Base-by-base conservation (phyloP, 108 stramenopile genomes). In the Fistulifera solaris region DNA sequence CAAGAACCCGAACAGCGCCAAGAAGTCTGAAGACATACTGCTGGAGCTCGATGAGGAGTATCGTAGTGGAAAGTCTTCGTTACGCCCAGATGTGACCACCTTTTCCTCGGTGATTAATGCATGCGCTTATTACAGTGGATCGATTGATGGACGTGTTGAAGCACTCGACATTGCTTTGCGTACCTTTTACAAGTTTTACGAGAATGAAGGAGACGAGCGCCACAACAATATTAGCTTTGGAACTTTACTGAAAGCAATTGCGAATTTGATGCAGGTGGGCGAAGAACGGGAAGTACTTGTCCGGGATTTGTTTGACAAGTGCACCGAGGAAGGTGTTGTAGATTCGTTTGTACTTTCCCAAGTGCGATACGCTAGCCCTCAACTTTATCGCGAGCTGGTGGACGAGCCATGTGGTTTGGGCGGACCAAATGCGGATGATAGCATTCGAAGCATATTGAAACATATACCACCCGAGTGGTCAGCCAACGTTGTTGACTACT, bases 61-160 rank as follows among this genome's bases (percentile, higher is more conserved):
- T 38, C 48, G 39, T 23, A 45, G 10, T 10, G 59, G 67, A 52
- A 5, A 27, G 35, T 27, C 46, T 11, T 40, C 14, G 18, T 40
- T 65, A 12, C 62, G 53, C 1, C 73, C 73, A 10, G 73, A 74
- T 40, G 63, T 62, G 6, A 74, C 73, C 10, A 74, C 73, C 8
- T 74, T 65, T 50, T 63, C 61, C 0, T 74, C 73, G 17, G 67
- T 74, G 14, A 74, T 74, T 43, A 74, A 74, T 40, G 64, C 67
- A 27, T 74, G 73, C 38, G 73, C 73, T 7, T 74, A 74, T 40
- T 68, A 74, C 54, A 49, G 39, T 22, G 51, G 52, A 1, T 22
- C 27, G 7, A 35, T 35, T 3, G 52, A 57, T 11, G 66, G 66
- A 1, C 19, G 52, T 38, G 15, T 39, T 13, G 62, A 61, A 38